A percentile compares a stretch with the other conserved stretches of the same genome.
Conservation (phyloP, 129 eudicot genomes). For the Pulicaria dysenterica region DNA sequence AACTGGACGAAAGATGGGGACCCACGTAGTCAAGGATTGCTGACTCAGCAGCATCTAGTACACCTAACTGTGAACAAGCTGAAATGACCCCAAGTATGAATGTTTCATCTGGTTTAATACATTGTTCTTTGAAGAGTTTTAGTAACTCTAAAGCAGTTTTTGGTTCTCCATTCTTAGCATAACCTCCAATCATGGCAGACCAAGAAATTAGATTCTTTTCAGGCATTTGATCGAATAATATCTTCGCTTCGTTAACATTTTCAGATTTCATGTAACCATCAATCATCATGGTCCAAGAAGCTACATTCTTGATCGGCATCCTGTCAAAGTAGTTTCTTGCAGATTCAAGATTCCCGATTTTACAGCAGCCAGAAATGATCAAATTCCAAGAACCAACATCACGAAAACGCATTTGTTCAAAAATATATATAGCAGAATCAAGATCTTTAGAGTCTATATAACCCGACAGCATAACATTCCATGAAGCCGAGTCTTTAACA, state of each 20-base stretch:
- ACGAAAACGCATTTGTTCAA: constrained; percentile 36
- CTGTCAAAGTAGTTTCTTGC: constrained; percentile 41
- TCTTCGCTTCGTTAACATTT: constrained; percentile 43
- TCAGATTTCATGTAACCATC: constrained; percentile 60
- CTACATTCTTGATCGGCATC: constrained; percentile 49
- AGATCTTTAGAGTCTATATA: constrained; percentile 39
- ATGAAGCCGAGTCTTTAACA: constrained; percentile 47
- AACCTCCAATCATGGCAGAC: constrained; percentile 57
- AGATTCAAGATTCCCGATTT: constrained; percentile 33
- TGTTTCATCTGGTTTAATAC: constrained; percentile 53
- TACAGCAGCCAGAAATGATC: constrained; percentile 47
- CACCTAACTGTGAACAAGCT: constrained; percentile 61
- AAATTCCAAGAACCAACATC: constrained; percentile 55
- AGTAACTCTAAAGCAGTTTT: constrained; percentile 50
- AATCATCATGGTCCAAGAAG: constrained; percentile 62
- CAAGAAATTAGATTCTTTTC: constrained; percentile 53
- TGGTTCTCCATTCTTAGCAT: constrained; percentile 56
- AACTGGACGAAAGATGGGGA: constrained; percentile 36
- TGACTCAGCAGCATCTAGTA: constrained; percentile 50
- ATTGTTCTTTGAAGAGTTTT: constrained; percentile 34
- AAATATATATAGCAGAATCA: constrained; percentile 35
- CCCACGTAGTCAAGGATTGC: constrained; percentile 33
- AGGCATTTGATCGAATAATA: constrained; percentile 55
- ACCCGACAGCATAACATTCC: constrained; percentile 63
- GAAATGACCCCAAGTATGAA: constrained; percentile 48